Conservation (phyloP, 108 stramenopile genomes). For the Nitzschia inconspicua region DNA sequence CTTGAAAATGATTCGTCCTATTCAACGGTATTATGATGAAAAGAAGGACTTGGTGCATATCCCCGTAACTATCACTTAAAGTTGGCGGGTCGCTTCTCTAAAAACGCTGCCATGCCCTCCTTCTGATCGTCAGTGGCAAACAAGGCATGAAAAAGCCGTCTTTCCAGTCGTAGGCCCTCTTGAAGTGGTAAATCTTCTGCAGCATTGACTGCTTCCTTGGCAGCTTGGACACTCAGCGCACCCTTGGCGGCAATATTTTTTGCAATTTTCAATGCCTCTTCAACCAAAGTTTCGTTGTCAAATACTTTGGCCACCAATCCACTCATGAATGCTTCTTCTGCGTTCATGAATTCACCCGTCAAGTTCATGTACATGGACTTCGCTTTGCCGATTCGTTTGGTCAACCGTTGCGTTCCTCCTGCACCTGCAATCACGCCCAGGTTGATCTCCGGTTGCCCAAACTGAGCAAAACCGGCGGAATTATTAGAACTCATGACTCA, state of each 20-base stretch:
- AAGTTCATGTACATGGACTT: conserved; percentile 98
- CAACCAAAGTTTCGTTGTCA: conserved; percentile 60
- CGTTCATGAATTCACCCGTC: conserved; percentile 90
- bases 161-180: conserved; percentile 93
- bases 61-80: too few relatives aligned
- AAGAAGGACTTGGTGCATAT: too few relatives aligned
- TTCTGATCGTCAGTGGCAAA: conserved; percentile 98
- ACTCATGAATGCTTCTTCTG: conserved; percentile 82
- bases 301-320: conserved; percentile 93
- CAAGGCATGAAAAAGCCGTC: conserved; percentile 93
- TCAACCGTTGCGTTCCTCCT: conserved; percentile 96
- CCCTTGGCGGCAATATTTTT: conserved; percentile 88
- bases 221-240: conserved; percentile 72
- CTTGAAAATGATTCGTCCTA: too few relatives aligned
- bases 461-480: conserved; percentile 51
- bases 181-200: conserved; percentile 90
- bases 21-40: too few relatives aligned
- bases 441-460: conserved; percentile 98
- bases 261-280: conserved; percentile 90
- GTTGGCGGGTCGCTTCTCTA: conserved; percentile 84
- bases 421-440: conserved; percentile 95
- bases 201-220: conserved; percentile 97
- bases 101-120: conserved; percentile 95
- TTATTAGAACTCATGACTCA: neutral
- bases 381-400: conserved; percentile 95